These are phyloP conservation scores for Bromus sterilis DNA, from an alignment of 176 grass and related monocot species.

Conservation along the genomic window DNA sequence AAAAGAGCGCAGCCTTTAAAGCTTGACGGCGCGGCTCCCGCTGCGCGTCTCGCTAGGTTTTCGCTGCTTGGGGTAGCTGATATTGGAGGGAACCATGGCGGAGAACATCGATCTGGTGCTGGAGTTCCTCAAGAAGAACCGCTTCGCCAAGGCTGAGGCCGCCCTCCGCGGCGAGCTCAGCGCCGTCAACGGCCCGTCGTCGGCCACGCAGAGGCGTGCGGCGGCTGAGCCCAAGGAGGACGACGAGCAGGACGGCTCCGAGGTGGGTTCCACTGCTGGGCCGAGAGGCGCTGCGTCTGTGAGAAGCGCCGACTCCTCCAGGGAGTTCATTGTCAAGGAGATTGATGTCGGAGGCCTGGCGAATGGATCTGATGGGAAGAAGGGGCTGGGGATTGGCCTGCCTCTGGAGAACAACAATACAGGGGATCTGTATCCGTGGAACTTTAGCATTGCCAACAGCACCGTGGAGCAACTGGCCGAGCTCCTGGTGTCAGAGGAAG, in stretches of 20 bases:
- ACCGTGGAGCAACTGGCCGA: constrained; percentile 60
- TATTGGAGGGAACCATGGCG: constrained; percentile 56
- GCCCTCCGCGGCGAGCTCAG: constrained; percentile 76
- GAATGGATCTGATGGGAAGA: constrained; percentile 43
- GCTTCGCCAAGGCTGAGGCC: constrained; percentile 85
- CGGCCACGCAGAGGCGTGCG: not conserved
- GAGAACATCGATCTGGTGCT: constrained; percentile 93
- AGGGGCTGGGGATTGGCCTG: constrained; percentile 22
- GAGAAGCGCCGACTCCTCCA: constrained; percentile 49
- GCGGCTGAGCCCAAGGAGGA: constrained; percentile 15
- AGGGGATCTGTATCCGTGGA: constrained; percentile 84
- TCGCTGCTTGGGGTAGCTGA: not conserved
- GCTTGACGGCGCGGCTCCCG: not conserved
- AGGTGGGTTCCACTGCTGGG: constrained; percentile 22
- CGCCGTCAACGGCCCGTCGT: not conserved
- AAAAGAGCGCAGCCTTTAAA: not conserved
- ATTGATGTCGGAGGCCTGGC: constrained; percentile 55
- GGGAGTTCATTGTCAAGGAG: constrained; percentile 95
- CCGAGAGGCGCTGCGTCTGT: constrained; percentile 21
- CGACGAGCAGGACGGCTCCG: constrained; percentile 16
- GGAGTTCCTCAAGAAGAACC: constrained; percentile 79
- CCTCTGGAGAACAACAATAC: constrained; percentile 26
- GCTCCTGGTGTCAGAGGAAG: constrained; percentile 60
- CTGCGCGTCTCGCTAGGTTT: not conserved
- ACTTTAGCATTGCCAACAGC: constrained; percentile 60